phyloP scores from a whole-genome alignment of 257 asterid genomes.

The Solanum chaucha region DNA sequence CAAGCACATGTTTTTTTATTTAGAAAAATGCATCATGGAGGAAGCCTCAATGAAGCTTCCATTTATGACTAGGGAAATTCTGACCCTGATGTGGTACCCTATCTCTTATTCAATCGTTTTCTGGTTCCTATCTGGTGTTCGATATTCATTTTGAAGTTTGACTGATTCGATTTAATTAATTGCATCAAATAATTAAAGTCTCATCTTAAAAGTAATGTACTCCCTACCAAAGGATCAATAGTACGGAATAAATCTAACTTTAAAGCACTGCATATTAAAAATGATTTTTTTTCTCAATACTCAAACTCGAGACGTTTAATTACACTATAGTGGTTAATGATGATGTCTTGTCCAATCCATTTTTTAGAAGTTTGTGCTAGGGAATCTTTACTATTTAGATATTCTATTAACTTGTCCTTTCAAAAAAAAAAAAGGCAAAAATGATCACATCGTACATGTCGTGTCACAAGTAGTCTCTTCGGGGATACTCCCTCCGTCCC shows the following conservation, averaged over 20 bases:
- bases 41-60: background rate
- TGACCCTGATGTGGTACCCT: background rate
- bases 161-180: background rate
- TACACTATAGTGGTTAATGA: background rate
- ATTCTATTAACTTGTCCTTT: background rate
- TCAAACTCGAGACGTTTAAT: background rate
- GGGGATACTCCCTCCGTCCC: too few relatives aligned
- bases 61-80: background rate
- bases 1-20: background rate
- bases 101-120: background rate
- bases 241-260: background rate
- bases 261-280: background rate
- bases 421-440: background rate
- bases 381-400: background rate
- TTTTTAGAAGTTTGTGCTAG: background rate
- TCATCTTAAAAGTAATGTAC: background rate
- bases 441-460: background rate
- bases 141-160: too few relatives aligned
- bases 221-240: background rate
- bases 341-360: background rate
- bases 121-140: rapidly evolving
- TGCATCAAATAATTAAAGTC: background rate
- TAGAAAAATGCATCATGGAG: background rate
- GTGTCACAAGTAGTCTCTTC: background rate
- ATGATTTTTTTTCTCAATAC: background rate